Conservation (phyloP, 2,329 filamentous ascomycete genomes). For the Pseudogymnoascus verrucosus region DNA sequence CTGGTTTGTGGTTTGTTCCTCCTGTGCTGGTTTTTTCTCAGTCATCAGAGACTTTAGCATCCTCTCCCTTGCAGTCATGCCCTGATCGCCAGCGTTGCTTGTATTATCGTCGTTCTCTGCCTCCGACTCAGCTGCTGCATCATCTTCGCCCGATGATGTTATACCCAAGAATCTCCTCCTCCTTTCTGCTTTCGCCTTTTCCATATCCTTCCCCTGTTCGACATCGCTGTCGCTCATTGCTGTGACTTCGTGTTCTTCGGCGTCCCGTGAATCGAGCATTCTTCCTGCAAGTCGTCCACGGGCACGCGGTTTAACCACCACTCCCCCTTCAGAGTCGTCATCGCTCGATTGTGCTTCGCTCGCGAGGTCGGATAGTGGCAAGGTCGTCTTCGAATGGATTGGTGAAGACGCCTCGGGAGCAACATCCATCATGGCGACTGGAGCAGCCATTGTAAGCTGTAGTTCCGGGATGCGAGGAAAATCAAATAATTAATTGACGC, state of each 20-base stretch:
- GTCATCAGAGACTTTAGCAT: slow-evolving; percentile 1
- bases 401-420: not conserved
- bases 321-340: not conserved
- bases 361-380: not conserved
- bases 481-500: not conserved
- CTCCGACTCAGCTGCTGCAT: not conserved
- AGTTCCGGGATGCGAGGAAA: not conserved
- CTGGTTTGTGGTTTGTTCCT: slow-evolving; percentile 7
- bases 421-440: not conserved
- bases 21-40: not conserved
- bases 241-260: not conserved
- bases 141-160: slow-evolving; percentile 4
- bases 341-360: not conserved
- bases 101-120: not conserved
- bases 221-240: not conserved
- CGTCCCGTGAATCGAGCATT: slow-evolving; percentile 2
- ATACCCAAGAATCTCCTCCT: not conserved
- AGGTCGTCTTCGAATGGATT: not conserved
- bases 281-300: slow-evolving; percentile 3
- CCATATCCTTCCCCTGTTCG: not conserved
- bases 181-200: not conserved
- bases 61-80: not conserved
- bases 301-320: not conserved
- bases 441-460: not conserved
- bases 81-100: not conserved